These are phyloP conservation scores for Ambrosia hybrid DNA, from an alignment of 140 eudicot genomes.

Conservation along the genomic window DNA sequence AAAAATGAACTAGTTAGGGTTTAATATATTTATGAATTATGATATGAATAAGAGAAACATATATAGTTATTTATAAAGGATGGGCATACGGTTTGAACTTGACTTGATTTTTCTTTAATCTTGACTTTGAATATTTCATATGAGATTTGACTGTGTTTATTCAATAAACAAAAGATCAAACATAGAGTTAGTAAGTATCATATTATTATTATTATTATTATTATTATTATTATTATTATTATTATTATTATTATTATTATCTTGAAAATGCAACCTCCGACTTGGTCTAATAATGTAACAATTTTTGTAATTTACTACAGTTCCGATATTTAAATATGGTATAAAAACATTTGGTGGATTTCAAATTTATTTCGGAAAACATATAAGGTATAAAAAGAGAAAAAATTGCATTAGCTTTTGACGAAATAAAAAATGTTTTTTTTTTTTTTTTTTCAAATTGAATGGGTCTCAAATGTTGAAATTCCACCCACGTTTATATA, in stretches of 20 bases:
- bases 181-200: background rate
- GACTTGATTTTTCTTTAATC: slow-evolving; percentile 5
- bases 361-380: background rate
- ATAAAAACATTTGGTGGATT: background rate
- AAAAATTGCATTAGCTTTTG: background rate
- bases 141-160: background rate
- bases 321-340: no score
- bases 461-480: background rate
- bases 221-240: no score
- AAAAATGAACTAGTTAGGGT: background rate
- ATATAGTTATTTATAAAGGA: slow-evolving; percentile 6
- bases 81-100: slow-evolving; percentile 10
- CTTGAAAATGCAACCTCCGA: background rate
- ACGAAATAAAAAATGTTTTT: background rate
- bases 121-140: slow-evolving; percentile 24
- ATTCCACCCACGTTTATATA: background rate
- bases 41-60: background rate
- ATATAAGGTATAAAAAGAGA: background rate
- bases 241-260: no score
- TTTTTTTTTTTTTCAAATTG: background rate
- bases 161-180: background rate
- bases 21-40: background rate
- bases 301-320: no score
- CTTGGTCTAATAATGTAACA: background rate
- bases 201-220: background rate